Percentiles rank a stretch among this genome's conserved stretches.
These are phyloP conservation scores for Nepenthes alata DNA, from an alignment of 179 eudicot species.

Conservation along the genomic window DNA sequence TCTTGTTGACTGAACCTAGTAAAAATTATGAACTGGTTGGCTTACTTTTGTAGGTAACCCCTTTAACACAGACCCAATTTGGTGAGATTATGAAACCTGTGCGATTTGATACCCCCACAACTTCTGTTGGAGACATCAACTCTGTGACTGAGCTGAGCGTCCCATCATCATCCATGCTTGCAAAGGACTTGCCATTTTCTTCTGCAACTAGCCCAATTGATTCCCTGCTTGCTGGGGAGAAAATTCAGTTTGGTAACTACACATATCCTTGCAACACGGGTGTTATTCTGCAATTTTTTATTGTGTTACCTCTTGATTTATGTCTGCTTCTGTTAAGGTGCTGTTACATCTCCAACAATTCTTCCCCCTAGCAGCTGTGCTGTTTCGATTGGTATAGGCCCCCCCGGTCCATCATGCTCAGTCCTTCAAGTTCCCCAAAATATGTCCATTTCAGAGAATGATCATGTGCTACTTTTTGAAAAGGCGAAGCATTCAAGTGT, in stretches of 20 bases:
- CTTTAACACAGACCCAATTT: conserved; percentile 77
- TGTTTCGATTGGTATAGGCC: conserved; percentile 45
- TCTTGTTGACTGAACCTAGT: no score
- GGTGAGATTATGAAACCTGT: conserved; percentile 89
- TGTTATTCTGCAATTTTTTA: not conserved
- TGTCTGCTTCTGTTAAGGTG: conserved; percentile 42
- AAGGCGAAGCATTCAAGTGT: conserved; percentile 46
- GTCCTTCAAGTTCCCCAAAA: conserved; percentile 31
- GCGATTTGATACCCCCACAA: conserved; percentile 24
- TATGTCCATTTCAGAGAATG: conserved; percentile 29
- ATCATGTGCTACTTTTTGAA: conserved; percentile 30
- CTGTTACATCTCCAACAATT: conserved; percentile 81
- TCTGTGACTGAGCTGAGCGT: not conserved
- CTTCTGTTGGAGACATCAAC: not conserved
- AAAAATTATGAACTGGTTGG: no score
- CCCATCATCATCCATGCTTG: not conserved
- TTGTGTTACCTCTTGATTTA: not conserved
- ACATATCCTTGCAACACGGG: conserved; percentile 2
- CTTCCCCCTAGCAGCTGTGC: conserved; percentile 43
- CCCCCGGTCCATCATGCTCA: conserved; percentile 50
- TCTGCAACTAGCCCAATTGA: conserved; percentile 67
- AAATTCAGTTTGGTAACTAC: conserved; percentile 81
- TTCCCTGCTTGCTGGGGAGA: conserved; percentile 95
- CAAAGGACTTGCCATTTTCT: conserved; percentile 43
- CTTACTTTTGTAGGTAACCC: conserved; percentile 50